Conservation (phyloP, 257 asterid genomes). For the Coffea eugenioides region DNA sequence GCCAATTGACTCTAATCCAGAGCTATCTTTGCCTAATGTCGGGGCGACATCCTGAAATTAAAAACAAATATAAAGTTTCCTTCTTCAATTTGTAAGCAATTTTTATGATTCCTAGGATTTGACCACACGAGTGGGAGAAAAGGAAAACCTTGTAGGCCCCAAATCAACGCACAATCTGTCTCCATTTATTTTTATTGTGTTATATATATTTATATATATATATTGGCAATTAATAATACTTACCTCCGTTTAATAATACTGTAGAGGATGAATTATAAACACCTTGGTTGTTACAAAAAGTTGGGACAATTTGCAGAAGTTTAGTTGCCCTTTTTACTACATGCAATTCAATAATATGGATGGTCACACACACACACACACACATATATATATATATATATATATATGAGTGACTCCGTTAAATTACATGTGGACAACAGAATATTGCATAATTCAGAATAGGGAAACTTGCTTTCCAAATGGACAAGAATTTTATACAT, state of each 20-base stretch:
- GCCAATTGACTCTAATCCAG: slow-evolving; percentile 19
- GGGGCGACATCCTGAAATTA: slow-evolving; percentile 37
- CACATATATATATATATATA: too few relatives aligned
- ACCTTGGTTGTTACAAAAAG: background rate
- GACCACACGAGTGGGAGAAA: slow-evolving; percentile 42
- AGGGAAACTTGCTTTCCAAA: background rate
- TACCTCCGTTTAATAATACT: background rate
- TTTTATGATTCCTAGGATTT: slow-evolving; percentile 33
- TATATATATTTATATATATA: background rate
- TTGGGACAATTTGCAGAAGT: background rate
- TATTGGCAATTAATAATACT: background rate
- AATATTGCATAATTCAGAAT: background rate
- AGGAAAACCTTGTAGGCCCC: slow-evolving; percentile 7
- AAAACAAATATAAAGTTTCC: slow-evolving; percentile 2
- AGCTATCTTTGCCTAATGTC: slow-evolving; percentile 28
- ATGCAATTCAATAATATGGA: background rate
- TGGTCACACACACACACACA: background rate
- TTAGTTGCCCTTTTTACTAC: background rate
- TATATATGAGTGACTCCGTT: background rate
- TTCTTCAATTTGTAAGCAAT: background rate
- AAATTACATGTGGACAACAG: background rate
- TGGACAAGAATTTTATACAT: background rate
- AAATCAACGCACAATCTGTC: background rate
- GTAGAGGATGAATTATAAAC: background rate
- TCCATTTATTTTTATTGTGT: too few relatives aligned